Conservation (phyloP, 805 yeast genomes). For the Monosporozyma siamensis region DNA sequence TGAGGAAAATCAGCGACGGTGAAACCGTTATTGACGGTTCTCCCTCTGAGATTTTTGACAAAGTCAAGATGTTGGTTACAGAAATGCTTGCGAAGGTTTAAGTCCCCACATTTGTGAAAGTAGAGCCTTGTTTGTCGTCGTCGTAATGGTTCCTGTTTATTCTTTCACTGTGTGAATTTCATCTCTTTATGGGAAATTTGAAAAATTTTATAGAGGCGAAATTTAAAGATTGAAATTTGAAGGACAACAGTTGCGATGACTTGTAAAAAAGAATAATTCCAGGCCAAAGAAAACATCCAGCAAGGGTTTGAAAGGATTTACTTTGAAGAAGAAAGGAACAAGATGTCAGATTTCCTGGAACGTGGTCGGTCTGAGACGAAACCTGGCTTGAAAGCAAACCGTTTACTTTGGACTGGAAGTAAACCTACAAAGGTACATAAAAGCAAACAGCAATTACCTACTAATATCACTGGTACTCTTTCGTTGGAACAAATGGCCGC, state of each 20-base stretch:
- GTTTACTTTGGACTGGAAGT: not conserved
- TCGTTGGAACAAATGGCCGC: constrained; percentile 76
- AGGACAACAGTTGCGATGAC: too few relatives aligned
- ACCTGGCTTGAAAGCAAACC: not conserved
- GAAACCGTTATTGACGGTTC: constrained; percentile 80
- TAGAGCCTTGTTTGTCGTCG: too few relatives aligned
- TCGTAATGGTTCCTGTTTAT: too few relatives aligned
- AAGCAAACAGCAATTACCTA: constrained; percentile 26
- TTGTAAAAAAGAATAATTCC: not conserved
- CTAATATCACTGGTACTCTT: constrained; percentile 37
- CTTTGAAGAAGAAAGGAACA: not conserved
- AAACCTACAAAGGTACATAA: constrained; percentile 6
- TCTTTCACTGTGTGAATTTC: too few relatives aligned
- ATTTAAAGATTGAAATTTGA: too few relatives aligned
- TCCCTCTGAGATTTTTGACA: constrained; percentile 64
- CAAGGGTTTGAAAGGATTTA: too few relatives aligned
- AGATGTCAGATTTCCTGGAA: not conserved
- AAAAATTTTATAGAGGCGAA: not conserved
- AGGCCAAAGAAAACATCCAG: too few relatives aligned
- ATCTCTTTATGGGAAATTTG: too few relatives aligned
- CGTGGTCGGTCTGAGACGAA: not conserved
- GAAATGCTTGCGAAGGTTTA: constrained; percentile 68
- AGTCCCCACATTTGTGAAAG: not conserved
- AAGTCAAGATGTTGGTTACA: constrained; percentile 62
- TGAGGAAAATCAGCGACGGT: constrained; percentile 73